A percentile compares a stretch with the other conserved stretches of the same genome.
These are phyloP conservation scores for Echites panduratus DNA, from an alignment of 257 asterid species.

Conservation along the genomic window DNA sequence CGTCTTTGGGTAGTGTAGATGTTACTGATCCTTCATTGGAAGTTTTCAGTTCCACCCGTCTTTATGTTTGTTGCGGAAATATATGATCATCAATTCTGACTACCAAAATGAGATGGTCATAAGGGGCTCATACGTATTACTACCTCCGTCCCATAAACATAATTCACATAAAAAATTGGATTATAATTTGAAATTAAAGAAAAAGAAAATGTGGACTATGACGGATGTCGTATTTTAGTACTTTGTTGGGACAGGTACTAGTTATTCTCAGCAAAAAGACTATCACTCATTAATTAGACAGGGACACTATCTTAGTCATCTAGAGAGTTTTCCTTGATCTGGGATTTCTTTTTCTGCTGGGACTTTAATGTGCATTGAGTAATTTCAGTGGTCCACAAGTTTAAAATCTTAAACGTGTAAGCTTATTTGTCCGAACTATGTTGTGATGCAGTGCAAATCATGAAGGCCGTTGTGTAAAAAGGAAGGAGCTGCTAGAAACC, in stretches of 20 bases:
- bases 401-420: neutral
- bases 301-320: neutral
- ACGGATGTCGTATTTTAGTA: neutral
- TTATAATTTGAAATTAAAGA: too few relatives aligned
- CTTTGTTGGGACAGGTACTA: neutral
- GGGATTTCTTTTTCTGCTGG: neutral
- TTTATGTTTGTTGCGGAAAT: neutral
- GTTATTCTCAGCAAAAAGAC: neutral
- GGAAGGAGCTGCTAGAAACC: slow-evolving; percentile 53
- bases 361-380: neutral
- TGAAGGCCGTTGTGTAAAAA: slow-evolving; percentile 56
- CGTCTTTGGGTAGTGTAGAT: neutral
- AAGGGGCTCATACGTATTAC: neutral
- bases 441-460: slow-evolving; percentile 29
- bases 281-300: neutral
- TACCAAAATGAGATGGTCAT: neutral
- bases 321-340: neutral
- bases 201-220: too few relatives aligned
- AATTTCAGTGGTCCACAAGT: neutral
- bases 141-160: too few relatives aligned
- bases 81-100: neutral
- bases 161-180: too few relatives aligned
- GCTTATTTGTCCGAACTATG: slow-evolving; percentile 9
- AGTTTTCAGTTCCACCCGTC: neutral
- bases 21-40: neutral